Evolutionary conservation across 192 early-diverging fungal species (phyloP).

Genomic region (Rhizoclosmatium sp.): DNA sequence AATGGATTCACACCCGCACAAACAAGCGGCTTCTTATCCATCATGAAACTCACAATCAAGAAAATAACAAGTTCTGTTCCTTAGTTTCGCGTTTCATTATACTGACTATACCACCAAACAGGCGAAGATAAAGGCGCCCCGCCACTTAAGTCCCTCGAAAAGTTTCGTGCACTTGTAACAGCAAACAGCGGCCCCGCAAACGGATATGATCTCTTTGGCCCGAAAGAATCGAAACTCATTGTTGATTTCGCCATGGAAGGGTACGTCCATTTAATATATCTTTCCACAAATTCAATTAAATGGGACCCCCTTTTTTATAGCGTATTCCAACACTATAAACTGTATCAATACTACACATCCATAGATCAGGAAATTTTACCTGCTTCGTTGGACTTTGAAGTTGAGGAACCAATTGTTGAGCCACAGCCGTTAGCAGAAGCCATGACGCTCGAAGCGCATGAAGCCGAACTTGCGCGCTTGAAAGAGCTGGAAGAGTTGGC

Average conservation of each 20-base stretch:
- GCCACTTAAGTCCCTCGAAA: conserved; percentile 13
- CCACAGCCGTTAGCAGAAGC: conserved; percentile 36
- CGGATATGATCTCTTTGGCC: conserved; percentile 39
- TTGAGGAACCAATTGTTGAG: conserved; percentile 33
- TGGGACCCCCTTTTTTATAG: conserved; percentile 1
- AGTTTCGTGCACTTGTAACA: conserved; percentile 31
- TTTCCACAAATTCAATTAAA: too few species aligned
- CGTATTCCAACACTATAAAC: conserved; percentile 43
- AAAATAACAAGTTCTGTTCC: background rate
- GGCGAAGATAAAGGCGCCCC: conserved; percentile 5
- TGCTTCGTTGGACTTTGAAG: background rate
- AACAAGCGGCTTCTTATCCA: conserved; percentile 36
- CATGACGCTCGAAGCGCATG: conserved; percentile 43
- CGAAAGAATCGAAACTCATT: conserved; percentile 18
- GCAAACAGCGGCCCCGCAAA: conserved; percentile 7
- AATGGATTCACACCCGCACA: conserved; percentile 26
- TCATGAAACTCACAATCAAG: conserved; percentile 42
- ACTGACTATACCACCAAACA: background rate
- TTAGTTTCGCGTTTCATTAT: background rate
- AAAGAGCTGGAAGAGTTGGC: conserved; percentile 34
- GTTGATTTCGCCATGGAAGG: conserved; percentile 34
- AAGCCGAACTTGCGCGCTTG: conserved; percentile 37
- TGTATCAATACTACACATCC: conserved; percentile 31
- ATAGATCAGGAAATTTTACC: conserved; percentile 14
- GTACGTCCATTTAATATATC: background rate